Percentiles rank a stretch among this genome's conserved stretches.
phyloP scores from a whole-genome alignment of 495 filamentous ascomycete genomes.

The Jackrogersella multiformis region DNA sequence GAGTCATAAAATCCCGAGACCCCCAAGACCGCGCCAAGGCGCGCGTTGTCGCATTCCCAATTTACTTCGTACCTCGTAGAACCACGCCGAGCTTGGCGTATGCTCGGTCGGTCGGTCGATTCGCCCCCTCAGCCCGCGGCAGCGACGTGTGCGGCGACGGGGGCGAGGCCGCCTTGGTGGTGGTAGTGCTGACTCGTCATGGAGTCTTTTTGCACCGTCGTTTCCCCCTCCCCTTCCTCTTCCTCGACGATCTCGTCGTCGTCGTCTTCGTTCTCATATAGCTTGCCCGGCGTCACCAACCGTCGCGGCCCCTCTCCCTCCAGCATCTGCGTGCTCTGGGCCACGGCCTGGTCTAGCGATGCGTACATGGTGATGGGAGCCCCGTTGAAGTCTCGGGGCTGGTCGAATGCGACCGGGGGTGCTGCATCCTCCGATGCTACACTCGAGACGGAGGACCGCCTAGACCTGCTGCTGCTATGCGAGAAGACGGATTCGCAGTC shows the following conservation, averaged over 20 bases:
- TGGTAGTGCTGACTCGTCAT: background rate
- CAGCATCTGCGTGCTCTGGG: slow-evolving; percentile 32
- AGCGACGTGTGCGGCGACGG: background rate
- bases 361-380: slow-evolving; percentile 44
- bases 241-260: slow-evolving; percentile 48
- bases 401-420: slow-evolving; percentile 23
- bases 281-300: slow-evolving; percentile 44
- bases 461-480: slow-evolving; percentile 14
- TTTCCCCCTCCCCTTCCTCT: slow-evolving; percentile 20
- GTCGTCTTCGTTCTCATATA: slow-evolving; percentile 50
- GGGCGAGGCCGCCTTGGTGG: slow-evolving; percentile 1
- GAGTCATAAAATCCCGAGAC: slow-evolving; percentile 4
- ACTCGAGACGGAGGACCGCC: slow-evolving; percentile 44
- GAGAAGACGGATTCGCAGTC: slow-evolving; percentile 38
- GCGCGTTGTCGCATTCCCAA: slow-evolving; percentile 23
- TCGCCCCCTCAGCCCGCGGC: slow-evolving; percentile 13
- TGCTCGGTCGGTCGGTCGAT: background rate
- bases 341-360: slow-evolving; percentile 44
- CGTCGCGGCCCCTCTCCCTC: slow-evolving; percentile 35
- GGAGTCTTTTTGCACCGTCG: background rate
- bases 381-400: slow-evolving; percentile 41
- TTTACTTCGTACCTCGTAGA: slow-evolving; percentile 3
- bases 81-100: slow-evolving; percentile 20
- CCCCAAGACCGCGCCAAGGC: slow-evolving; percentile 34
- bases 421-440: slow-evolving; percentile 36